Base-by-base conservation (phyloP, 83 land plant genomes). In the Picea engelmannii region DNA sequence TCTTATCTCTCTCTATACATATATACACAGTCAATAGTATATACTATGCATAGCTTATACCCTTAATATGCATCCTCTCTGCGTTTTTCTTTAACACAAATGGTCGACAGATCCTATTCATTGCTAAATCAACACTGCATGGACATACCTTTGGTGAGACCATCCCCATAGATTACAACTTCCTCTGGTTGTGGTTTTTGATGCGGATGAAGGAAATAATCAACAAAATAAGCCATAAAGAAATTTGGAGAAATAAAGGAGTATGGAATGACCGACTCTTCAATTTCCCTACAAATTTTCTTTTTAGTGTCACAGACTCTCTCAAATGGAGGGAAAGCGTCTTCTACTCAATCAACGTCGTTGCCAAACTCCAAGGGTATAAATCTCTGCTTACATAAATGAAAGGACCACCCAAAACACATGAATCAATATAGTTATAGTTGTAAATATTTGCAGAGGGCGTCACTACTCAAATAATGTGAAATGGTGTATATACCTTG, bases 341-440 rank as follows among this genome's bases (percentile, higher is more conserved):
- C n/a, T 38, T 65, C 9, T 0, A 86, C 74, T 52, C 79, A 81
- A 61, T 83, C 90, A 6, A 64, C 84, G 66, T 89, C 89, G 58
- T 58, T 38, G 0, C 89, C 90, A 70, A 86, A 89, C 18, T 86
- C 90, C 2, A 86, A 88, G 35, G 88, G 88, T 5, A 88, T 40
- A 27, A 88, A 88, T 78, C 88, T 88, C 90, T 86, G 83, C 6
- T 15, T 38, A 4, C 3, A 55, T 11, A 55, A 55, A 55, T 55
- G 16, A 31, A 2, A 2, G 2, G 0, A 2, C n/a, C 1, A 2
- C 35, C 35, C 1, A 31, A 31, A 31, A 2, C n/a, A 31, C 35
- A 31, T 2, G 35, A 1, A 2, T 31, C 35, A 31, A 31, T n/a
- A n/a, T n/a, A n/a, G n/a, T n/a, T 31, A 31, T 2, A 31, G 35